These are phyloP conservation scores for Pulveroboletus ravenelii DNA, from an alignment of 768 basidiomycete species.

Conservation along the genomic window DNA sequence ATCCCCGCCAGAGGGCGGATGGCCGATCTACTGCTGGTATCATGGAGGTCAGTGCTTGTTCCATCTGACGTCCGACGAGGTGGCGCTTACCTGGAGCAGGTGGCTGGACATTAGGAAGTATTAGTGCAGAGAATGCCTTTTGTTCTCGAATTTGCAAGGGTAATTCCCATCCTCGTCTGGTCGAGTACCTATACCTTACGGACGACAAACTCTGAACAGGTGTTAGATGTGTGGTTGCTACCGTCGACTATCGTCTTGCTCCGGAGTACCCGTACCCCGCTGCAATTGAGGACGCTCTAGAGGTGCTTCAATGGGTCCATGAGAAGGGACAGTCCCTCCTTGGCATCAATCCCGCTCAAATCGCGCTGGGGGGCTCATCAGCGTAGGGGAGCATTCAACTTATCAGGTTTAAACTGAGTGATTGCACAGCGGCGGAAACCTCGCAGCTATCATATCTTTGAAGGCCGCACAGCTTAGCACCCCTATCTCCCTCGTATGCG, in stretches of 20 bases:
- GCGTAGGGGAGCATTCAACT: constrained; percentile 37
- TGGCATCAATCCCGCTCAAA: constrained; percentile 42
- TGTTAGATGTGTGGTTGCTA: constrained; percentile 31
- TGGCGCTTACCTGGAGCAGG: constrained; percentile 35
- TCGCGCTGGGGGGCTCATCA: constrained; percentile 72
- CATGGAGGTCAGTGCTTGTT: constrained; percentile 53
- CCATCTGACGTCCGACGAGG: neutral
- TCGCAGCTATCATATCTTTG: constrained; percentile 63
- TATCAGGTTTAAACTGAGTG: neutral
- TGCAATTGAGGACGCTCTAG: constrained; percentile 30
- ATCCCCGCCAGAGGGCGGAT: constrained; percentile 48
- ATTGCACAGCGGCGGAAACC: constrained; percentile 60
- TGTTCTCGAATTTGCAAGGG: constrained; percentile 33
- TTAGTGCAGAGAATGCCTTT: constrained; percentile 56
- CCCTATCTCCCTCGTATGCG: constrained; percentile 53
- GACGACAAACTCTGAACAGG: constrained; percentile 10
- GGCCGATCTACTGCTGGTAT: constrained; percentile 72
- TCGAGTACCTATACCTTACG: neutral
- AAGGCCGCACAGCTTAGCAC: constrained; percentile 50
- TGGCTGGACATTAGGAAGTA: constrained; percentile 74
- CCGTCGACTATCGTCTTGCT: constrained; percentile 32
- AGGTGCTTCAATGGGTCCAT: constrained; percentile 34
- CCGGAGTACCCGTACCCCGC: constrained; percentile 33
- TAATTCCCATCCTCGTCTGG: neutral
- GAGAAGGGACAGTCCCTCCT: constrained; percentile 44